Percentiles rank a stretch among this genome's conserved stretches.
phyloP scores from a whole-genome alignment of 2,329 filamentous ascomycete genomes.

The Monilinia laxa region DNA sequence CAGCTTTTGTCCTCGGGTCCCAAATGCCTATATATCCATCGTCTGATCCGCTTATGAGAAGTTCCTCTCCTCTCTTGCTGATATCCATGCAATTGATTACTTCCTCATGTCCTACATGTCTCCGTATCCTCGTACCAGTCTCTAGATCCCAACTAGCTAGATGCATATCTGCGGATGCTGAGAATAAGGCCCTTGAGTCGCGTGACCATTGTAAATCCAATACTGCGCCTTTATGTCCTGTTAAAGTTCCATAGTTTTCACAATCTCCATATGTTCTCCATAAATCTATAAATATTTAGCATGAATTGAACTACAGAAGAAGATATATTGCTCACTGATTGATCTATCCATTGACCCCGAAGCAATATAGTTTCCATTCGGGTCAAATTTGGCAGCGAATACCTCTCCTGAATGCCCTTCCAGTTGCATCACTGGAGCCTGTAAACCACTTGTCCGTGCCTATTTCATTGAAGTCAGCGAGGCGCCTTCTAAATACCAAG shows the following conservation, averaged over 20 bases:
- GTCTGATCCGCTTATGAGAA: slow-evolving; percentile 87
- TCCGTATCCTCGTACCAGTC: slow-evolving; percentile 85
- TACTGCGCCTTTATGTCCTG: slow-evolving; percentile 85
- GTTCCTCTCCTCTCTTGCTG: slow-evolving; percentile 83
- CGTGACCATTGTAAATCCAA: slow-evolving; percentile 95
- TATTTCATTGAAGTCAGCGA: slow-evolving; percentile 44
- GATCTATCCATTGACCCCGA: slow-evolving; percentile 94
- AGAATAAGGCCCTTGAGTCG: slow-evolving; percentile 86
- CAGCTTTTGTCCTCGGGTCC: slow-evolving; percentile 90
- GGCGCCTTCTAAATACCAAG: slow-evolving; percentile 14
- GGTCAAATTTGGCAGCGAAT: slow-evolving; percentile 87
- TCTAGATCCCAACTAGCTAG: slow-evolving; percentile 94
- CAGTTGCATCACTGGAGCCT: slow-evolving; percentile 92
- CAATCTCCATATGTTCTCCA: slow-evolving; percentile 93
- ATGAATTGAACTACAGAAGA: neutral
- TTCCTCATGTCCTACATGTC: slow-evolving; percentile 91
- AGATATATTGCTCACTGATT: slow-evolving; percentile 65
- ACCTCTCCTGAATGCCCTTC: slow-evolving; percentile 82
- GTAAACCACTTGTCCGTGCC: slow-evolving; percentile 78
- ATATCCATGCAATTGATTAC: slow-evolving; percentile 92
- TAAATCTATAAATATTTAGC: slow-evolving; percentile 60
- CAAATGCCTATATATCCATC: slow-evolving; percentile 93
- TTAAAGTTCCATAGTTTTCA: slow-evolving; percentile 89
- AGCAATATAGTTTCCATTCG: slow-evolving; percentile 82
- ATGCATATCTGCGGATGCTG: slow-evolving; percentile 89